Evolutionary conservation across 148 eudicot genomes (phyloP).

Genomic region (Mesembryanthemum crystallinum): DNA sequence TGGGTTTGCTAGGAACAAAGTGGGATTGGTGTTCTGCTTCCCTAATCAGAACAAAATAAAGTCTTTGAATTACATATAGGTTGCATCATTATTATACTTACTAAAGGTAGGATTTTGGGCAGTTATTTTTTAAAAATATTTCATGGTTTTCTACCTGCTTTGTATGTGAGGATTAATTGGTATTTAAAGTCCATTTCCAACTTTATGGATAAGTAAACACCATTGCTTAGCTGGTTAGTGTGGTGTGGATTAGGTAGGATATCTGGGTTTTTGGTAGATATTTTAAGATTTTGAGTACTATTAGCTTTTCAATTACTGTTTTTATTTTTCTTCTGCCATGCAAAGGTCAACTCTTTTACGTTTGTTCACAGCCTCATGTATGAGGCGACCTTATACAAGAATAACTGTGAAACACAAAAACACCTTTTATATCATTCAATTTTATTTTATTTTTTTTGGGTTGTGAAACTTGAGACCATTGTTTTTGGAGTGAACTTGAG

Average conservation of each 20-base stretch:
- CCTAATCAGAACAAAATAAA: conserved; percentile 20
- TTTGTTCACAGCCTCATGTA: not conserved
- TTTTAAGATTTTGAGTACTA: not conserved
- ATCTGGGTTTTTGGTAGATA: not conserved
- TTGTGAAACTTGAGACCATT: too few species aligned
- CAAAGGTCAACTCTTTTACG: conserved; percentile 3
- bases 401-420: too few species aligned
- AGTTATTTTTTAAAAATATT: not conserved
- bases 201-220: not conserved
- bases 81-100: not conserved
- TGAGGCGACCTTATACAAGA: too few species aligned
- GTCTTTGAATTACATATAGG: conserved; percentile 4
- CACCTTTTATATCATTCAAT: too few species aligned
- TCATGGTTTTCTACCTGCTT: conserved; percentile 23
- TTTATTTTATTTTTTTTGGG: too few species aligned
- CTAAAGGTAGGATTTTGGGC: conserved; percentile 3
- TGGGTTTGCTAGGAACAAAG: conserved; percentile 31
- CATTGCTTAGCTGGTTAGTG: too few species aligned
- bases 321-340: not conserved
- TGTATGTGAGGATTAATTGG: conserved; percentile 3
- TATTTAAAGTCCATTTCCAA: not conserved
- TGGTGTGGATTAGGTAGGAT: not conserved
- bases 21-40: conserved; percentile 27
- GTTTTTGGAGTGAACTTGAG: too few species aligned
- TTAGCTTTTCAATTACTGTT: not conserved